A percentile compares a stretch with the other conserved stretches of the same genome.
These are phyloP conservation scores for Knoxia roxburghii DNA, from an alignment of 257 asterid species.

Conservation along the genomic window DNA sequence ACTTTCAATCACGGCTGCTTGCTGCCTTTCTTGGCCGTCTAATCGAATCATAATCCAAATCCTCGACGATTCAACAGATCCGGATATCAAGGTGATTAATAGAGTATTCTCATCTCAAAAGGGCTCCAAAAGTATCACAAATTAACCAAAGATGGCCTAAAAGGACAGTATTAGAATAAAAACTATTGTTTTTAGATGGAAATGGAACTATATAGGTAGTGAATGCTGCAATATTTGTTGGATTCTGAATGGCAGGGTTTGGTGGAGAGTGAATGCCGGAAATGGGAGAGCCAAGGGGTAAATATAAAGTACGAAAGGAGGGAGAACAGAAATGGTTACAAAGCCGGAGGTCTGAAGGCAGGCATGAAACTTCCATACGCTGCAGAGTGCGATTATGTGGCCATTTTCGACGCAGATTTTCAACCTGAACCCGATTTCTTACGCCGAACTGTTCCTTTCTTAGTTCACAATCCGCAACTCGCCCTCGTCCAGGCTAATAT, in stretches of 20 bases:
- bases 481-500: constrained; percentile 92
- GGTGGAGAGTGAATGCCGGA: constrained; percentile 83
- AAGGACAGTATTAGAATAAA: too few species aligned
- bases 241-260: constrained; percentile 34
- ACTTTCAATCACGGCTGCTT: constrained; percentile 90
- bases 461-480: constrained; percentile 69
- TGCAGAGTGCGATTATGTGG: constrained; percentile 77
- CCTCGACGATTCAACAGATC: constrained; percentile 93
- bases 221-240: not conserved
- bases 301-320: constrained; percentile 83
- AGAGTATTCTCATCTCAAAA: too few species aligned
- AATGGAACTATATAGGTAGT: too few species aligned
- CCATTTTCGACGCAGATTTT: constrained; percentile 86
- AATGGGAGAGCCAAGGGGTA: constrained; percentile 89
- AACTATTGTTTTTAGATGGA: too few species aligned
- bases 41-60: constrained; percentile 79
- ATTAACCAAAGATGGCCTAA: too few species aligned
- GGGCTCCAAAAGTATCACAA: too few species aligned
- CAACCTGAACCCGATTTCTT: constrained; percentile 93
- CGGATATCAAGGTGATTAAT: constrained; percentile 60
- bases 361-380: constrained; percentile 69
- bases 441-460: constrained; percentile 62
- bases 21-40: constrained; percentile 94
- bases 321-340: constrained; percentile 82
- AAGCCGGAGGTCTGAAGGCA: constrained; percentile 85